Evolutionary conservation across 2,329 filamentous ascomycete genomes (phyloP).

Genomic region (Fusarium denticulatum): DNA sequence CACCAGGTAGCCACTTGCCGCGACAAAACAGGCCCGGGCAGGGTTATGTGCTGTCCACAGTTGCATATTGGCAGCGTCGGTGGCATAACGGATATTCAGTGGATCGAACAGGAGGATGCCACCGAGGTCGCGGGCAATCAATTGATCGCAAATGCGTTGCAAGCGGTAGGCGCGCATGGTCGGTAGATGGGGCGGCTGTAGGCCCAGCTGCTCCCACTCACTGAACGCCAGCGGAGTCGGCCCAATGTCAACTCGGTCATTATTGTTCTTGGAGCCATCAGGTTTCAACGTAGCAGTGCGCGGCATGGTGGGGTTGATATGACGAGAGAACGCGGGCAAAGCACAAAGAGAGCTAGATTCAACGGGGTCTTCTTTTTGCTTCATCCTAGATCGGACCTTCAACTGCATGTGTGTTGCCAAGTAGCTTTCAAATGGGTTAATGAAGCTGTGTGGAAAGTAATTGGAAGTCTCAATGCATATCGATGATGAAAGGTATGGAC

Average conservation of each 20-base stretch:
- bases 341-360: neutral
- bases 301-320: neutral
- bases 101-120: neutral
- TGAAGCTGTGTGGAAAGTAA: rapidly evolving
- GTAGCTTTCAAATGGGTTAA: rapidly evolving
- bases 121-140: rapidly evolving
- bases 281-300: neutral
- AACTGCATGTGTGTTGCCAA: rapidly evolving
- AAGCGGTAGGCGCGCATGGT: neutral
- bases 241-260: neutral
- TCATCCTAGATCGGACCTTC: rapidly evolving
- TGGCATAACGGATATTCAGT: neutral
- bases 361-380: rapidly evolving
- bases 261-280: neutral
- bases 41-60: neutral
- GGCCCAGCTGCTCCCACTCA: neutral
- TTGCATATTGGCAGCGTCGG: neutral
- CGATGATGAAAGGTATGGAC: rapidly evolving
- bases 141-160: neutral
- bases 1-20: neutral
- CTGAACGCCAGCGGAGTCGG: neutral
- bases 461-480: rapidly evolving
- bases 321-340: neutral
- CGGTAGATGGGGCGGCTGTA: neutral
- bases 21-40: neutral